These are phyloP conservation scores for Rhizoclosmatium globosum DNA, from an alignment of 192 early-diverging fungal genomes.

Conservation along the genomic window DNA sequence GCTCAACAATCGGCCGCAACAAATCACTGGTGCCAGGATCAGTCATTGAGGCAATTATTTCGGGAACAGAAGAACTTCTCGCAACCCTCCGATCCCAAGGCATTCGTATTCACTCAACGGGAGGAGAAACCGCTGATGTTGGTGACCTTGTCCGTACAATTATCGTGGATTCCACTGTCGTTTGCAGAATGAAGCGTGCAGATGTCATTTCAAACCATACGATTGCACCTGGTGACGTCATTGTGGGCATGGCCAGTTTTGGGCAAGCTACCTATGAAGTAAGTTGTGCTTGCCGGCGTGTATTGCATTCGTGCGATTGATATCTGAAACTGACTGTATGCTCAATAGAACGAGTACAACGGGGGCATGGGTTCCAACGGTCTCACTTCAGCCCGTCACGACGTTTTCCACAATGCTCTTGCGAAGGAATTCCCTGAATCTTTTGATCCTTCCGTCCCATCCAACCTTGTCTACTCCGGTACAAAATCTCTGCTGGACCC, in stretches of 20 bases:
- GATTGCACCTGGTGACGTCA: not conserved
- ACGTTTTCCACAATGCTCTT: not conserved
- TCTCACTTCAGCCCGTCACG: not conserved
- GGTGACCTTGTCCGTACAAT: not conserved
- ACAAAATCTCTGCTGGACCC: not conserved
- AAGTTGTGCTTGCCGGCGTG: not conserved
- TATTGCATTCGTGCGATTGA: not conserved
- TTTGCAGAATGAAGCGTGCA: not conserved
- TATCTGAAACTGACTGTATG: not conserved
- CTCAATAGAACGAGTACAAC: not conserved
- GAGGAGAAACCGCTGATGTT: constrained; percentile 1
- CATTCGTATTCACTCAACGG: not conserved
- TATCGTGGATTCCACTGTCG: constrained; percentile 2
- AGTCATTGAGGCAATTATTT: not conserved
- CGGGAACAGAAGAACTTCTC: not conserved
- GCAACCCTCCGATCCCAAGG: not conserved
- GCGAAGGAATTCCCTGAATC: not conserved
- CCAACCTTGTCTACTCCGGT: not conserved
- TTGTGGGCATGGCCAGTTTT: not conserved
- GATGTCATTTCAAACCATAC: constrained; percentile 5
- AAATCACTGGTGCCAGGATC: not conserved
- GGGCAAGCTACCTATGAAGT: constrained; percentile 1
- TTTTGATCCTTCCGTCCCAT: not conserved
- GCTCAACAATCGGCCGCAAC: not conserved
- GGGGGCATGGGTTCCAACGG: not conserved